Conservation (phyloP, 306 rosid species). For the Malus sieversii region DNA sequence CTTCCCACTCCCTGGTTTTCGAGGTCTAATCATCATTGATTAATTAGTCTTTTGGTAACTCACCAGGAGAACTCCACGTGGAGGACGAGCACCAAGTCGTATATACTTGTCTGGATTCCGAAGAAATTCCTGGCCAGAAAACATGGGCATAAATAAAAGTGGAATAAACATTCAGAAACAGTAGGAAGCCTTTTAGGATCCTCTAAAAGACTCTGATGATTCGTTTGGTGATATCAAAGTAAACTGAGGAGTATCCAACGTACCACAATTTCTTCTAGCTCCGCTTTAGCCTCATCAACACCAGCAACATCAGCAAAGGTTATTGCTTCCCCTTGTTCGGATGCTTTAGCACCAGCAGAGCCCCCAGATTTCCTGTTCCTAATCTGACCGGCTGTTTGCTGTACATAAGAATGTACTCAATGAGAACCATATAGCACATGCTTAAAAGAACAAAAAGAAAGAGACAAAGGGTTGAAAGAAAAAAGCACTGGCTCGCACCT, state of each 20-base stretch:
- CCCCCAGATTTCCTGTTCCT: conserved; percentile 81
- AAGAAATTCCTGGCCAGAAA: conserved; percentile 82
- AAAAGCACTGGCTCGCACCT: conserved; percentile 37
- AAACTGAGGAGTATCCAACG: conserved; percentile 29
- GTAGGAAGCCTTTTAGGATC: conserved; percentile 18
- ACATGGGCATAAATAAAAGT: conserved; percentile 11
- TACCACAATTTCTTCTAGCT: conserved; percentile 99
- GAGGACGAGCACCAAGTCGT: conserved; percentile 99
- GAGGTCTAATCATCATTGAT: neutral
- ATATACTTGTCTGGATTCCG: conserved; percentile 86
- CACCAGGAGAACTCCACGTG: conserved; percentile 98
- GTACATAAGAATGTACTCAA: conserved; percentile 34
- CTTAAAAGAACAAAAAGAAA: conserved; percentile 5
- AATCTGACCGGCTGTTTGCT: conserved; percentile 87
- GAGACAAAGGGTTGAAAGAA: neutral
- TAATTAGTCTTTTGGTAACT: conserved; percentile 30
- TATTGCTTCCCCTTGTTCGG: conserved; percentile 77
- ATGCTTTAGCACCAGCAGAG: conserved; percentile 58
- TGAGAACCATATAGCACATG: conserved; percentile 20
- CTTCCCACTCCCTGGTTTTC: conserved; percentile 4
- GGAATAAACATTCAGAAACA: neutral
- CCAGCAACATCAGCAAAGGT: conserved; percentile 98
- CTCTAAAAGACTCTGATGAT: conserved; percentile 8
- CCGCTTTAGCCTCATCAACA: conserved; percentile 98
- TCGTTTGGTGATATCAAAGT: neutral